These are phyloP conservation scores for Ophiostoma pallidulum DNA, from an alignment of 2,329 filamentous ascomycete species.

Conservation along the genomic window DNA sequence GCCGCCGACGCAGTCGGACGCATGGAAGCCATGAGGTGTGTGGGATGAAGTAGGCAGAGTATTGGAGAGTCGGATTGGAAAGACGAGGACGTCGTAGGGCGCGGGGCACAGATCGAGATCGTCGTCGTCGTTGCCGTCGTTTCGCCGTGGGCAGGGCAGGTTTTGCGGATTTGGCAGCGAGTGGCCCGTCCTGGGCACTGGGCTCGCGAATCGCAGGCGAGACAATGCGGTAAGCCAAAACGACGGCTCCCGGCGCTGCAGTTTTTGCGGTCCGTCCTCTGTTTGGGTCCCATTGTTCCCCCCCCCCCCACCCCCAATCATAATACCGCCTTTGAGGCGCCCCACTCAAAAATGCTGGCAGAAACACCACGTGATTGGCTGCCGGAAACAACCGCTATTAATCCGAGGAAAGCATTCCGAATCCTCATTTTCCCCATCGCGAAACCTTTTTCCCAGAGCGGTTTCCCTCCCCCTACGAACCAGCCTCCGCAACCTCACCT, in stretches of 20 bases:
- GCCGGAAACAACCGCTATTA: conserved; percentile 28
- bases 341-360: conserved; percentile 3
- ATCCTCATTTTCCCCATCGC: conserved; percentile 14
- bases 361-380: conserved; percentile 18
- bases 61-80: too few species aligned
- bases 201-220: conserved; percentile 15
- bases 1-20: conserved; percentile 44
- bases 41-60: background rate
- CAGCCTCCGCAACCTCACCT: background rate
- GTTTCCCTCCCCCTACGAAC: too few species aligned
- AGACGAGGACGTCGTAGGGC: too few species aligned
- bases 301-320: too few species aligned
- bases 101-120: background rate
- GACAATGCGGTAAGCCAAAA: conserved; percentile 16
- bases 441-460: conserved; percentile 11
- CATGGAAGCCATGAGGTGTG: conserved; percentile 52
- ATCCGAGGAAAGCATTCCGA: conserved; percentile 17
- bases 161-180: too few species aligned
- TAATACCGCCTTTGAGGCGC: background rate
- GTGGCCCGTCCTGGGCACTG: too few species aligned
- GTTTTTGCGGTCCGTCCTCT: conserved; percentile 9
- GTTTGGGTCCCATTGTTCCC: too few species aligned
- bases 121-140: conserved; percentile 1
- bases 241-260: conserved; percentile 13
- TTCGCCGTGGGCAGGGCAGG: background rate